Conservation (phyloP, 2,329 filamentous ascomycete species). For the Botrytis cinerea region DNA sequence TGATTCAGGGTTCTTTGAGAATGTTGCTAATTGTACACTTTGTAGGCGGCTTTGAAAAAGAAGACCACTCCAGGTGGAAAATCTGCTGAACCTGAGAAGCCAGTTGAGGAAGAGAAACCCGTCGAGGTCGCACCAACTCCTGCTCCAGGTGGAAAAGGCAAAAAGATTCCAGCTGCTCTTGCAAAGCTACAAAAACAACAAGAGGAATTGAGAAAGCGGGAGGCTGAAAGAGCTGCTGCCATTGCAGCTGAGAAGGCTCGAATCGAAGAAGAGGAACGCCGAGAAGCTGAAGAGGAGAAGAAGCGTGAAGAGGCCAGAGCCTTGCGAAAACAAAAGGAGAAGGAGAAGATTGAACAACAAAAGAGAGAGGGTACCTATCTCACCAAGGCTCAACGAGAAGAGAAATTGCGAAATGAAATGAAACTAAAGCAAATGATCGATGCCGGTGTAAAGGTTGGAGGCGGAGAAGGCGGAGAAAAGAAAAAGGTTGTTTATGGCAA, state of each 20-base stretch:
- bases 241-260: slow-evolving; percentile 65
- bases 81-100: slow-evolving; percentile 57
- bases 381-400: slow-evolving; percentile 82
- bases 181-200: slow-evolving; percentile 78
- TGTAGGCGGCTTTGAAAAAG: slow-evolving; percentile 74
- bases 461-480: slow-evolving; percentile 54
- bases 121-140: slow-evolving; percentile 46
- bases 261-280: slow-evolving; percentile 65
- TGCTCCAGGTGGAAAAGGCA: slow-evolving; percentile 70
- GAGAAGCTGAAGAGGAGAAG: slow-evolving; percentile 67
- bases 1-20: background rate
- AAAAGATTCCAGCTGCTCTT: slow-evolving; percentile 81
- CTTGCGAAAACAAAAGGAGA: slow-evolving; percentile 82
- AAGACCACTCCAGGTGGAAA: slow-evolving; percentile 62
- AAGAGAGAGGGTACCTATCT: slow-evolving; percentile 87
- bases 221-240: slow-evolving; percentile 63
- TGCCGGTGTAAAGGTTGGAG: slow-evolving; percentile 72
- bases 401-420: slow-evolving; percentile 75
- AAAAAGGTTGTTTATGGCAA: slow-evolving; percentile 73
- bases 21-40: slow-evolving; percentile 21
- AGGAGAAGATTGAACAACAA: slow-evolving; percentile 80
- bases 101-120: slow-evolving; percentile 52
- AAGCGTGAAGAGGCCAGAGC: slow-evolving; percentile 72
- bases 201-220: slow-evolving; percentile 66
- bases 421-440: slow-evolving; percentile 85